These are phyloP conservation scores for Leishmania major DNA, from an alignment of 208 protist species.

Conservation along the genomic window DNA sequence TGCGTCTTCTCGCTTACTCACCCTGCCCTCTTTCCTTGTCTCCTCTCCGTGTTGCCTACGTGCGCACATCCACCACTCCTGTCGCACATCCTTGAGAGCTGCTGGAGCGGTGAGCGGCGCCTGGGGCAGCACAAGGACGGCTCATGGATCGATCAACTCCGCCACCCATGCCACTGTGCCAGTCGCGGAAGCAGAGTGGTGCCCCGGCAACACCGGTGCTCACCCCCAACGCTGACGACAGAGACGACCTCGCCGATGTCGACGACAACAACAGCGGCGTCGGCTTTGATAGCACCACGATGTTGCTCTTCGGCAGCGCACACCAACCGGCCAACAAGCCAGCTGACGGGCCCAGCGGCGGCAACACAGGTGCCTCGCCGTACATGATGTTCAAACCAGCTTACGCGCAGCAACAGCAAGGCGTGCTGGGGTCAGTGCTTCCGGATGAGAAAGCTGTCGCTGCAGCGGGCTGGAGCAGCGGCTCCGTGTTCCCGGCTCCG, in stretches of 20 bases:
- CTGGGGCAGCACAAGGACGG: neutral
- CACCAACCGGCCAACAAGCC: neutral
- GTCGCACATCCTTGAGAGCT: neutral
- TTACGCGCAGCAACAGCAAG: slow-evolving; percentile 12
- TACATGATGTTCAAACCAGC: slow-evolving; percentile 18
- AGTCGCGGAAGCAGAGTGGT: neutral
- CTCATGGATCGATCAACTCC: neutral
- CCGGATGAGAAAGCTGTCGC: neutral
- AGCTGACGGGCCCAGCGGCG: neutral
- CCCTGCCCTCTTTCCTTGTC: no score
- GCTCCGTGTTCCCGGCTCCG: slow-evolving; percentile 7
- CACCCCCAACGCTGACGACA: neutral
- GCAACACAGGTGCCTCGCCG: neutral
- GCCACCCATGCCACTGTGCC: neutral
- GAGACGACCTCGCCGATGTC: neutral
- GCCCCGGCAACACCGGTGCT: neutral
- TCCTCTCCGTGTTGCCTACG: no score
- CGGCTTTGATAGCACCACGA: slow-evolving; percentile 25
- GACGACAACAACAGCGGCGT: slow-evolving; percentile 13
- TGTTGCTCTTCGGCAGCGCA: slow-evolving; percentile 12
- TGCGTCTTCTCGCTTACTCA: no score
- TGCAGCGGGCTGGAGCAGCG: slow-evolving; percentile 1
- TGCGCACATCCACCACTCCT: no score
- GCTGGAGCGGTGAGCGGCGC: neutral
- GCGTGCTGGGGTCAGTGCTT: slow-evolving; percentile 6